Percentiles rank a stretch among this genome's conserved stretches.
Conservation (phyloP, 2,329 filamentous ascomycete species). For the Ophiostoma montium region DNA sequence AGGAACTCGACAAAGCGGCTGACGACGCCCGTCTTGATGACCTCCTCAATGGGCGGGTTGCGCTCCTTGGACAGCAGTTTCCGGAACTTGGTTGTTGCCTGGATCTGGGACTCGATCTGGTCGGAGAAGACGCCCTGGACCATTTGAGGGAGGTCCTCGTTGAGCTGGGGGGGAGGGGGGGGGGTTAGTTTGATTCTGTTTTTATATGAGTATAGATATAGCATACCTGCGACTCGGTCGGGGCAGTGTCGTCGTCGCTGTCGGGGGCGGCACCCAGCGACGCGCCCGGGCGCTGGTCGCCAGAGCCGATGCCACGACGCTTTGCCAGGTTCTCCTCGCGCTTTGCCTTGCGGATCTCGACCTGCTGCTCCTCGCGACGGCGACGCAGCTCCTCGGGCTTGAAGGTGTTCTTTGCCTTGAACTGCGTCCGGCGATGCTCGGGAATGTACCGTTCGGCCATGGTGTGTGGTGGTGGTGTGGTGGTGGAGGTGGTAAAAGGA, state of each 20-base stretch:
- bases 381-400: conserved; percentile 98
- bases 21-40: conserved; percentile 98
- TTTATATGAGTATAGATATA: conserved; percentile 8
- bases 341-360: conserved; percentile 97
- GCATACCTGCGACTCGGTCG: conserved; percentile 87
- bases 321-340: conserved; percentile 98
- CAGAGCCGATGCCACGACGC: conserved; percentile 80
- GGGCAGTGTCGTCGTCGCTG: conserved; percentile 92
- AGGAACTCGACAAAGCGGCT: conserved; percentile 97
- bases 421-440: conserved; percentile 96
- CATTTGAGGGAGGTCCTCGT: conserved; percentile 97
- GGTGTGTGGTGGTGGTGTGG: conserved; percentile 26
- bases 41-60: conserved; percentile 96
- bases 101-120: conserved; percentile 94
- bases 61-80: conserved; percentile 97
- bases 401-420: conserved; percentile 99
- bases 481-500: conserved; percentile 5
- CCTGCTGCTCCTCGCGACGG: conserved; percentile 96
- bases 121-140: conserved; percentile 96
- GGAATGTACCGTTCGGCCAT: conserved; percentile 99
- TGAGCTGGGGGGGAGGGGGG: no score
- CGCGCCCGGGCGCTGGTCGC: conserved; percentile 66
- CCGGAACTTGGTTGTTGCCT: conserved; percentile 94
- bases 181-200: not conserved
- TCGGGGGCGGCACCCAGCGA: conserved; percentile 79